These are phyloP conservation scores for Calonectria pteridis DNA, from an alignment of 2,329 filamentous ascomycete genomes.

Conservation along the genomic window DNA sequence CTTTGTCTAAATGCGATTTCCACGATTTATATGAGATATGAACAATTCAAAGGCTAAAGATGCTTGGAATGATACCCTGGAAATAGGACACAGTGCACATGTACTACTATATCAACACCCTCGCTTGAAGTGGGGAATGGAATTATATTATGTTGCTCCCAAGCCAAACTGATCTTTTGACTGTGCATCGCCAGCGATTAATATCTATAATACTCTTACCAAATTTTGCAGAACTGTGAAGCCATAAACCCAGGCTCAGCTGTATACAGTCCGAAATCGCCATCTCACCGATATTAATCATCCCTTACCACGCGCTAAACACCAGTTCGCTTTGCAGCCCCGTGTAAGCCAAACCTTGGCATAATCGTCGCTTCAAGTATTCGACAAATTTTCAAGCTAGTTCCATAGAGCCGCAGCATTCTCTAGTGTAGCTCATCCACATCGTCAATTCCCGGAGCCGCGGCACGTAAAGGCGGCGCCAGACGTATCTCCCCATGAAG, in stretches of 20 bases:
- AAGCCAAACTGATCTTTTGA: conserved; percentile 17
- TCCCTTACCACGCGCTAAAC: not conserved
- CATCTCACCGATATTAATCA: not conserved
- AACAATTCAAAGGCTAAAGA: not conserved
- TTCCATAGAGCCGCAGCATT: not conserved
- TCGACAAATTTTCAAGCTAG: not conserved
- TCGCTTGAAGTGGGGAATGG: conserved; percentile 28
- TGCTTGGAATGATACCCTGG: conserved; percentile 22
- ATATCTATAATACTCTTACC: conserved; percentile 32
- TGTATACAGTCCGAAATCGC: not conserved
- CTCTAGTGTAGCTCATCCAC: conserved; percentile 52
- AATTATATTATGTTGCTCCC: conserved; percentile 29
- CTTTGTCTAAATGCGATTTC: conserved; percentile 26
- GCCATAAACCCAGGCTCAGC: not conserved
- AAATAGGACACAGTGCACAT: conserved; percentile 14
- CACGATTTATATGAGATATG: not conserved
- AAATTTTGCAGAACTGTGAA: not conserved
- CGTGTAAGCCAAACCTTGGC: not conserved
- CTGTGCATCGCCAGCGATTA: conserved; percentile 25
- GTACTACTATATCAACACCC: conserved; percentile 42
- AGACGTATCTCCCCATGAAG: conserved; percentile 43
- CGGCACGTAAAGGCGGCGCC: conserved; percentile 41
- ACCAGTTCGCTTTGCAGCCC: not conserved
- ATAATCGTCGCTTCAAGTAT: not conserved
- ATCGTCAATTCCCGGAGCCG: conserved; percentile 42